Evolutionary conservation across 257 asterid species (phyloP).

Genomic region (Solanum microdontum): DNA sequence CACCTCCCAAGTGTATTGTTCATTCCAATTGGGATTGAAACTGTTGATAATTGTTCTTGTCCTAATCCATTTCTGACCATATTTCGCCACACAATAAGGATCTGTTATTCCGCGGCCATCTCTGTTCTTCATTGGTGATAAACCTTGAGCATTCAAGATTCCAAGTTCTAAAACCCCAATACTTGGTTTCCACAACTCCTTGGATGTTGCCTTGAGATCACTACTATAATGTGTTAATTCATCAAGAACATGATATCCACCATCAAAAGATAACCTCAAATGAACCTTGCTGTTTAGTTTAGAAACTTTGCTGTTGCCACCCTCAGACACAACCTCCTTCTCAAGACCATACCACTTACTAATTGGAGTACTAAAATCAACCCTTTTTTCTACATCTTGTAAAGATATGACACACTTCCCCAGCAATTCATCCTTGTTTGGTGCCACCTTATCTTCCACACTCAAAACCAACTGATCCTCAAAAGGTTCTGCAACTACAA

Average conservation of each 20-base stretch:
- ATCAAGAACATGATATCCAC: slow-evolving; percentile 96
- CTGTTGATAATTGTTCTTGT: slow-evolving; percentile 59
- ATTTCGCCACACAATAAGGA: slow-evolving; percentile 89
- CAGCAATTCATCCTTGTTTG: slow-evolving; percentile 45
- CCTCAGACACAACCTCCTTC: slow-evolving; percentile 30
- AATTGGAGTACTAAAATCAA: slow-evolving; percentile 49
- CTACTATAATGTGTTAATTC: slow-evolving; percentile 84
- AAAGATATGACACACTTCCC: slow-evolving; percentile 56
- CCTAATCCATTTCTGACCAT: slow-evolving; percentile 91
- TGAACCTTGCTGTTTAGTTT: slow-evolving; percentile 51
- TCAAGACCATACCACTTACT: slow-evolving; percentile 73
- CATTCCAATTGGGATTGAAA: slow-evolving; percentile 74
- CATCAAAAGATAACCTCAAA: slow-evolving; percentile 66
- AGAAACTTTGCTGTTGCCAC: slow-evolving; percentile 33
- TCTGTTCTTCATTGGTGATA: slow-evolving; percentile 48
- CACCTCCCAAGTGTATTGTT: slow-evolving; percentile 91
- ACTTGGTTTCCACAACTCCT: slow-evolving; percentile 76
- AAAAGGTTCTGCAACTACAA: slow-evolving; percentile 54
- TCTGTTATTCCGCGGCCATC: slow-evolving; percentile 61
- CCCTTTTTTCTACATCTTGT: slow-evolving; percentile 52
- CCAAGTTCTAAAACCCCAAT: slow-evolving; percentile 84
- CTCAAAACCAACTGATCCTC: slow-evolving; percentile 55
- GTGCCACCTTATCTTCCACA: slow-evolving; percentile 55
- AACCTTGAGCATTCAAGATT: slow-evolving; percentile 63
- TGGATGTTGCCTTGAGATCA: slow-evolving; percentile 63